Evolutionary conservation across 805 yeast species (phyloP).

Genomic region (Spathaspora boniae): DNA sequence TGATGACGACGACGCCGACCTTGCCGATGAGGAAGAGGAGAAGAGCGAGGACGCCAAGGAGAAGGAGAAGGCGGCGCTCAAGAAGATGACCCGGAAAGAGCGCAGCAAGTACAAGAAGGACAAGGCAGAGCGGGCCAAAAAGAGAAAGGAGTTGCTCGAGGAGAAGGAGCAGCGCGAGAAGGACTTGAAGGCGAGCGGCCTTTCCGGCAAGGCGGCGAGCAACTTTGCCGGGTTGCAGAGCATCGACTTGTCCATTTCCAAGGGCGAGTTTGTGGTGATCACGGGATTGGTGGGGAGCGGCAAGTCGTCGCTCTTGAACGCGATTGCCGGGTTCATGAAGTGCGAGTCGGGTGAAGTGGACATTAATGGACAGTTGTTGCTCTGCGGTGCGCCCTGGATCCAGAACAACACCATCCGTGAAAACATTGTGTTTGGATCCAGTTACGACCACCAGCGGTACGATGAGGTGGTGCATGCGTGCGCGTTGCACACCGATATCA

Average conservation of each 20-base stretch:
- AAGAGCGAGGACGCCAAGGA: slow-evolving; percentile 4
- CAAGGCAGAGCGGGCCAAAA: slow-evolving; percentile 7
- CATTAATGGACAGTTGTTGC: slow-evolving; percentile 49
- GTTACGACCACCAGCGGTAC: slow-evolving; percentile 50
- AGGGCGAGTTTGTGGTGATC: slow-evolving; percentile 70
- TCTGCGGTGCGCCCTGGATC: slow-evolving; percentile 77
- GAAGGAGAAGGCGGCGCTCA: slow-evolving; percentile 3
- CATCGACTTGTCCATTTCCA: slow-evolving; percentile 50
- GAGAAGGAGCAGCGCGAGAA: slow-evolving; percentile 8
- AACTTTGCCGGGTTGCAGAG: slow-evolving; percentile 44
- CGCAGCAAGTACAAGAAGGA: slow-evolving; percentile 14
- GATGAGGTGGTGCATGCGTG: slow-evolving; percentile 58
- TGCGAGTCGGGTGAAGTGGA: slow-evolving; percentile 48
- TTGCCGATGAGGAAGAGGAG: slow-evolving; percentile 13
- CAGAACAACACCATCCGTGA: slow-evolving; percentile 77
- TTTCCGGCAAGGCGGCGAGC: slow-evolving; percentile 1
- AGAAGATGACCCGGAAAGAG: slow-evolving; percentile 17
- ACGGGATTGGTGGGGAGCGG: slow-evolving; percentile 86
- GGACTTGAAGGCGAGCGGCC: slow-evolving; percentile 4
- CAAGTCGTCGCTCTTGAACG: slow-evolving; percentile 67
- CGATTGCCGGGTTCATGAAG: slow-evolving; percentile 70
- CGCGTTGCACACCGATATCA: slow-evolving; percentile 62
- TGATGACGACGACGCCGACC: slow-evolving; percentile 14
- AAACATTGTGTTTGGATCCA: slow-evolving; percentile 66
- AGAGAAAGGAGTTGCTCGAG: slow-evolving; percentile 4